A percentile compares a stretch with the other conserved stretches of the same genome.
Evolutionary conservation across 208 protist species (phyloP).

Genomic region (Leishmania tropica): DNA sequence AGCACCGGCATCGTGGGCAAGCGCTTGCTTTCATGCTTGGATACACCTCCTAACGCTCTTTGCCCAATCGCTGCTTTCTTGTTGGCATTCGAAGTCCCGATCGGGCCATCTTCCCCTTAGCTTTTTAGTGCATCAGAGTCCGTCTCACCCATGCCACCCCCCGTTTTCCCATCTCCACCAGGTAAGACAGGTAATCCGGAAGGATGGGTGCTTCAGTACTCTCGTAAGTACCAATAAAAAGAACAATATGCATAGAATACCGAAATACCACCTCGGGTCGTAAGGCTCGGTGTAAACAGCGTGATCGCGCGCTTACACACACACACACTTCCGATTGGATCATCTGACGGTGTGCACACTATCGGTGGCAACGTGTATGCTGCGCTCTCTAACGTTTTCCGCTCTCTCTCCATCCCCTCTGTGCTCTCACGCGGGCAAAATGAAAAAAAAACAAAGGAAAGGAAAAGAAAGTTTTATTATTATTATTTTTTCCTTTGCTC

Average conservation of each 20-base stretch:
- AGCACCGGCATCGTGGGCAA: not conserved
- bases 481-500: not conserved
- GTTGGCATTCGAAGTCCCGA: not conserved
- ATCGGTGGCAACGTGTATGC: not conserved
- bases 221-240: not conserved
- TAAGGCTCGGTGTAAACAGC: not conserved
- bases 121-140: not conserved
- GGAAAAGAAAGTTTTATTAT: not conserved
- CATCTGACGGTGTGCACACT: not conserved
- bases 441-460: not conserved
- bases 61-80: not conserved
- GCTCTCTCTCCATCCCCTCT: not conserved
- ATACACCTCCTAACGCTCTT: not conserved
- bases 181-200: not conserved
- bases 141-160: not conserved
- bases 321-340: not conserved
- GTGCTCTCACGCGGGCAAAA: not conserved
- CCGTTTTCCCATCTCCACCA: not conserved
- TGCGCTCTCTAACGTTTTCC: not conserved
- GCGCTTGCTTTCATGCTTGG: not conserved
- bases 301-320: not conserved
- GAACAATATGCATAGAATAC: not conserved
- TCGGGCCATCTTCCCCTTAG: not conserved
- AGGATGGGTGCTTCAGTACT: not conserved
- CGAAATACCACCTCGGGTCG: not conserved